phyloP scores from a whole-genome alignment of 2,329 filamentous ascomycete species.

The Endoconidiophora laricicola region DNA sequence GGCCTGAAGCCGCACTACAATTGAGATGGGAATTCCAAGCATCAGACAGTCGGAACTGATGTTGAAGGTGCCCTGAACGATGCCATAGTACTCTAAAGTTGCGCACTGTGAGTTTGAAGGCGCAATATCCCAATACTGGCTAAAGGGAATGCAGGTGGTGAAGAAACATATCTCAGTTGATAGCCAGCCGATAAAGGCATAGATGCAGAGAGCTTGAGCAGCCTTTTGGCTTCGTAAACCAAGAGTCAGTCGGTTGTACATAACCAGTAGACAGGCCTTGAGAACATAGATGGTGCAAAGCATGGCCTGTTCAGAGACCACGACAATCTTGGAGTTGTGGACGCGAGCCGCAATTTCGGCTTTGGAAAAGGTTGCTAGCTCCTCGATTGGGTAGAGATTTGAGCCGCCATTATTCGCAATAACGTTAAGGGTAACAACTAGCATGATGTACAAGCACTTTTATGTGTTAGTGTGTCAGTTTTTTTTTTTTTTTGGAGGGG shows the following conservation, averaged over 20 bases:
- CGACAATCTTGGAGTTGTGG: slow-evolving; percentile 43
- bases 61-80: slow-evolving; percentile 42
- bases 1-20: slow-evolving; percentile 33
- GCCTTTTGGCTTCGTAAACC: slow-evolving; percentile 29
- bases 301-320: slow-evolving; percentile 46
- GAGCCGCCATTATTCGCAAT: slow-evolving; percentile 9
- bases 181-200: slow-evolving; percentile 30
- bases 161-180: slow-evolving; percentile 33
- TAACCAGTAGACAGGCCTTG: slow-evolving; percentile 39
- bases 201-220: slow-evolving; percentile 32
- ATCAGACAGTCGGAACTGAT: slow-evolving; percentile 44
- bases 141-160: slow-evolving; percentile 37
- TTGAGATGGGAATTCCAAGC: slow-evolving; percentile 38
- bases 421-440: slow-evolving; percentile 15
- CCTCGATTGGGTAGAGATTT: slow-evolving; percentile 10
- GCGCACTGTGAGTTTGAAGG: slow-evolving; percentile 37
- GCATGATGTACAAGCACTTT: slow-evolving; percentile 27
- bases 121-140: slow-evolving; percentile 40
- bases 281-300: slow-evolving; percentile 39
- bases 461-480: background rate
- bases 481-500: background rate
- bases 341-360: slow-evolving; percentile 23
- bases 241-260: slow-evolving; percentile 26
- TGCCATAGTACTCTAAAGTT: slow-evolving; percentile 38
- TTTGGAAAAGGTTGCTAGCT: slow-evolving; percentile 7